Evolutionary conservation across 495 filamentous ascomycete genomes (phyloP), one percentile per base, ranked within the genome.

Genomic region (Penicillium lagena): DNA sequence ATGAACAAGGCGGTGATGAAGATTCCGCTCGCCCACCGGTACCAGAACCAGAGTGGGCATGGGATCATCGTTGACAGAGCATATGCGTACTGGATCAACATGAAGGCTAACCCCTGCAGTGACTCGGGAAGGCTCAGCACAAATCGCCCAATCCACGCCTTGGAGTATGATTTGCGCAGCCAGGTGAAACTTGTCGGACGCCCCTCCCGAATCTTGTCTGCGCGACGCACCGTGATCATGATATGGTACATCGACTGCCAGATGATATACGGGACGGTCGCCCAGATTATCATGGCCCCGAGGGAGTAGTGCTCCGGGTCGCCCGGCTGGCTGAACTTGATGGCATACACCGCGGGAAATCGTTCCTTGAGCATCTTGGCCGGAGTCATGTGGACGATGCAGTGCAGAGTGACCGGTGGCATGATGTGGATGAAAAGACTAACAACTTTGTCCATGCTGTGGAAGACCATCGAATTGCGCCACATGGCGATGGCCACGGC

Each of bases 401-500:
- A 94, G 66, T 98, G 93, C 36, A 96, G 73, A 15, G 90, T 84
- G 8, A 87, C 89, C 38, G 89, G 93, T 4, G 93, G 93, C 90
- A 97, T 97, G 54, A 98, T 95, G 67, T 98, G 93, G 51, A 98
- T 96, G 70, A 98, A 97, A 27, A 97, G 68, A 61, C 86, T 89
- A 35, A 89, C 90, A 42, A 95, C 78, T 64, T 98, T 98, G 70
- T 98, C 93, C 64, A 97, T 81, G 47, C 86, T 90, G 67, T 98
- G 93, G 69, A 98, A 97, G 32, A 98, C 93, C 66, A 98, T 77
- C 14, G 89, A 95, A 62, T 98, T 98, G 44, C 93, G 82, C 93
- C 93, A 98, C 91, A 98, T 96, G 49, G 93, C 94, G 63, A 98
- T 97, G 12, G 93, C 93, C 39, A 94, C 82, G 38, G 93, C 93